These are phyloP conservation scores for Hypoxylon sp. DNA, from an alignment of 2,329 filamentous ascomycete genomes.

Conservation along the genomic window DNA sequence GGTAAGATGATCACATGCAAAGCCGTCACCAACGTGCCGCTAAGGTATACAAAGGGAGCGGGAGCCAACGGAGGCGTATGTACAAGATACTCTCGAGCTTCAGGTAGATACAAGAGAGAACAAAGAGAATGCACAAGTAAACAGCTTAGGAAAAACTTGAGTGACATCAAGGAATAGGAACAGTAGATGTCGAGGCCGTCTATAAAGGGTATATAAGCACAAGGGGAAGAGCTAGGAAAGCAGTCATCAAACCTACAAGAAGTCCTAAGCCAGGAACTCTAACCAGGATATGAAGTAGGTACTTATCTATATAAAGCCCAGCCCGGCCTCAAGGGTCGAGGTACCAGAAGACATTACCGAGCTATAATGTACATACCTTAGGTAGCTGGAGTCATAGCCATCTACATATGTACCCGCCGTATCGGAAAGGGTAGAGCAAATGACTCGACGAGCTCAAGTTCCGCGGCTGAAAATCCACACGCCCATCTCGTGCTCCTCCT, in stretches of 20 bases:
- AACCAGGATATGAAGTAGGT: slow-evolving; percentile 22
- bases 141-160: not conserved
- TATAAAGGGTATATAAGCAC: slow-evolving; percentile 3
- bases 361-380: slow-evolving; percentile 26
- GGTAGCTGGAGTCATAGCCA: slow-evolving; percentile 9
- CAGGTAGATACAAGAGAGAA: slow-evolving; percentile 3
- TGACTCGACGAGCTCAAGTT: slow-evolving; percentile 21
- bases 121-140: slow-evolving; percentile 11
- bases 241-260: slow-evolving; percentile 24
- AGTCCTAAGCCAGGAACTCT: slow-evolving; percentile 6
- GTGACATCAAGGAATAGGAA: slow-evolving; percentile 4
- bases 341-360: slow-evolving; percentile 33
- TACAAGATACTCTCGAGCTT: not conserved
- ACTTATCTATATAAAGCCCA: slow-evolving; percentile 30
- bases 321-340: slow-evolving; percentile 20
- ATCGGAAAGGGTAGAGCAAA: slow-evolving; percentile 24
- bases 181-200: slow-evolving; percentile 9
- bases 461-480: slow-evolving; percentile 34
- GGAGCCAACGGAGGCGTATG: not conserved
- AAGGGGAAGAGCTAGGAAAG: slow-evolving; percentile 18
- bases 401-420: slow-evolving; percentile 32
- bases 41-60: slow-evolving; percentile 7
- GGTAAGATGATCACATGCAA: slow-evolving; percentile 32
- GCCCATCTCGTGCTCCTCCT: slow-evolving; percentile 31
- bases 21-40: slow-evolving; percentile 29